These are phyloP conservation scores for Spergularia bocconei DNA, from an alignment of 148 eudicot species.

Conservation along the genomic window DNA sequence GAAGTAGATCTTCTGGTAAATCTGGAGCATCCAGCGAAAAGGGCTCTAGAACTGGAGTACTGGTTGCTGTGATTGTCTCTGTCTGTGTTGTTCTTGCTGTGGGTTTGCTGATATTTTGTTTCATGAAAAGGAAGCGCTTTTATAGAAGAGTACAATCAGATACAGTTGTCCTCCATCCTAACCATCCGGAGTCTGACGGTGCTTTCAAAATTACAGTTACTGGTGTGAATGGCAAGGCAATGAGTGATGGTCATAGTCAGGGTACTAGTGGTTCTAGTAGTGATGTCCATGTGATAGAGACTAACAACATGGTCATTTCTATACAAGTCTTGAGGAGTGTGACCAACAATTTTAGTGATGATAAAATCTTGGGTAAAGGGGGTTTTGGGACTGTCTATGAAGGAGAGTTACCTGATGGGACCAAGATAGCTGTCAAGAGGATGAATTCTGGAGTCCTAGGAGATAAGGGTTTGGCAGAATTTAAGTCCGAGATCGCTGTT, in stretches of 20 bases:
- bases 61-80: slow-evolving; percentile 54
- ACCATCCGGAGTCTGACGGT: slow-evolving; percentile 57
- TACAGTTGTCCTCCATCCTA: slow-evolving; percentile 58
- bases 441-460: slow-evolving; percentile 65
- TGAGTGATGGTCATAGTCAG: slow-evolving; percentile 43
- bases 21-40: slow-evolving; percentile 17
- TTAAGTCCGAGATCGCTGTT: slow-evolving; percentile 68
- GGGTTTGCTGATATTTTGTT: slow-evolving; percentile 43
- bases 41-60: slow-evolving; percentile 37
- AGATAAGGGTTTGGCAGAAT: slow-evolving; percentile 69
- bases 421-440: slow-evolving; percentile 75
- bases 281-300: slow-evolving; percentile 59
- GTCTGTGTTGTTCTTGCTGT: slow-evolving; percentile 30
- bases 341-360: slow-evolving; percentile 64
- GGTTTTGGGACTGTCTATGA: slow-evolving; percentile 85
- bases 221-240: slow-evolving; percentile 31
- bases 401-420: slow-evolving; percentile 67
- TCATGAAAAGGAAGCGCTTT: slow-evolving; percentile 42
- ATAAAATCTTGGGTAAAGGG: slow-evolving; percentile 62
- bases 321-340: slow-evolving; percentile 56
- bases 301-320: slow-evolving; percentile 50
- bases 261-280: slow-evolving; percentile 48
- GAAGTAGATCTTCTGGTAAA: slow-evolving; percentile 15
- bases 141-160: slow-evolving; percentile 47
- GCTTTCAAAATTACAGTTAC: slow-evolving; percentile 58